These are phyloP conservation scores for Solanum boliviense DNA, from an alignment of 257 asterid species.

Conservation along the genomic window DNA sequence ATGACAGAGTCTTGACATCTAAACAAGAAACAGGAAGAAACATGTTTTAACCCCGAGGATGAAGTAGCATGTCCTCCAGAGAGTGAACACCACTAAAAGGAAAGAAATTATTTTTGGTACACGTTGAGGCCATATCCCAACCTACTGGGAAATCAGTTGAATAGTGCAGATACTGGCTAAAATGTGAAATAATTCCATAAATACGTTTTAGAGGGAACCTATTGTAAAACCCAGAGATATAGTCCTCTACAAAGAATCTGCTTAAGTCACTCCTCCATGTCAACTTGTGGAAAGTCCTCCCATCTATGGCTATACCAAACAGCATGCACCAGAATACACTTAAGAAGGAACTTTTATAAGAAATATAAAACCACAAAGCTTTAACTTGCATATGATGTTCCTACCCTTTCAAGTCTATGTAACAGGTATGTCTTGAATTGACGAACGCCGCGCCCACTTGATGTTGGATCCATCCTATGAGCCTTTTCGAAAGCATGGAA, in stretches of 20 bases:
- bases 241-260: not conserved
- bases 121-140: not conserved
- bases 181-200: not conserved
- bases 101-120: not conserved
- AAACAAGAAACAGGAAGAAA: not conserved
- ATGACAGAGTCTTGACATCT: not conserved
- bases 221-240: not conserved
- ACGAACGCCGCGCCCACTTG: constrained; percentile 93
- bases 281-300: not conserved
- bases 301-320: not conserved
- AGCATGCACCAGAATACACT: not conserved
- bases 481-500: constrained; percentile 96
- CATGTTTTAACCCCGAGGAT: not conserved
- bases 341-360: not conserved
- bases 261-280: not conserved
- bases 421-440: constrained; percentile 89
- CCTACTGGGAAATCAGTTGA: not conserved
- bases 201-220: not conserved
- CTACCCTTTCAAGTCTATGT: constrained; percentile 76
- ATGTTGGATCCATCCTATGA: constrained; percentile 73
- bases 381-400: constrained; percentile 9
- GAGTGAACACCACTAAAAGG: not conserved
- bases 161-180: not conserved
- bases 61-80: not conserved
- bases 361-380: not conserved